Evolutionary conservation across 352 stramenopile genomes (phyloP), one percentile per base, ranked within the genome.

Genomic region (Phytophthora pisi): DNA sequence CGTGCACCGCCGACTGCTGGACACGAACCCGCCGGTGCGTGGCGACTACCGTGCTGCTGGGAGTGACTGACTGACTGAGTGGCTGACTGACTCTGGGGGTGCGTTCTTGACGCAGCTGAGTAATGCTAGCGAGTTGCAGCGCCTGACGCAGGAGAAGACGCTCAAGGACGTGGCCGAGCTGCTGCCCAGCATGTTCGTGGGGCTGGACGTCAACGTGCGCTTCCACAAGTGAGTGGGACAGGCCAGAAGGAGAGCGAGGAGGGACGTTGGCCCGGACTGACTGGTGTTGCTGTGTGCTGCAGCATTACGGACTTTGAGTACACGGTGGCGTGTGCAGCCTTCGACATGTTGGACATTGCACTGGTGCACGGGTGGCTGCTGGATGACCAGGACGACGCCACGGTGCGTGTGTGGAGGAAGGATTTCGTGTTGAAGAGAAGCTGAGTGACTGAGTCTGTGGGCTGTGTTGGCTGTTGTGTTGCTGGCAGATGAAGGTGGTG

Each of bases 291-390:
- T 66, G 26, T 71, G 26, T 66, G 26, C 69, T 24, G 15, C 30
- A 93, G 82, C 57, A 90, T 96, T 45, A 90, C 79, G 5, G 91
- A 93, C 70, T 98, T 98, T 76, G 94, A 99, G 82, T 99, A 98
- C 81, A 99, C 97, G 0, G 81, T 92, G 54, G 91, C 95, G 36
- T 91, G 98, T 54, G 90, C 96, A 2, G 85, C 96, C 8, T 99
- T 99, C 75, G 97, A 99, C 78, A 87, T 99, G 71, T 74, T 99
- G 50, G 92, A 93, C 31, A 95, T 99, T 49, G 81, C 91, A 57
- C 81, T 99, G 30, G 93, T 99, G 34, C 98, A 99, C 70, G 97
- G 97, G 11, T 99, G 98, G 98, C 72, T 99, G n/a, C 57, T 99
- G 11, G 97, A 99, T 71, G 81, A 90, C 5, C 81, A 98, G 57